phyloP scores from a whole-genome alignment of 2,329 filamentous ascomycete species.

The Alternaria panax region DNA sequence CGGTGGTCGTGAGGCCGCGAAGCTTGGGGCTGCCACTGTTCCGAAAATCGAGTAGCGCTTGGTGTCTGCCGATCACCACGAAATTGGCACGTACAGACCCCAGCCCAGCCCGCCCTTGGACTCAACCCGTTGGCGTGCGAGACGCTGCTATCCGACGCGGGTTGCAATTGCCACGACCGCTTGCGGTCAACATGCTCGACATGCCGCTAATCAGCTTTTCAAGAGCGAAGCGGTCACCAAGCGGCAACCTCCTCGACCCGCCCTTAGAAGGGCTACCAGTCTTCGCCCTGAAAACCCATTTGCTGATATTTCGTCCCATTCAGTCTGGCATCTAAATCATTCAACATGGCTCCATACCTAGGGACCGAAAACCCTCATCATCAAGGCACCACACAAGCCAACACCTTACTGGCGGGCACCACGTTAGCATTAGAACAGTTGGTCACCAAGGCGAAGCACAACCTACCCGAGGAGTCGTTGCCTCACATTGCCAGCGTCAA shows the following conservation, averaged over 20 bases:
- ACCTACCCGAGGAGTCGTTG: constrained; percentile 46
- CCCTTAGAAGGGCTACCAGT: constrained; percentile 4
- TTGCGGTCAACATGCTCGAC: constrained; percentile 10
- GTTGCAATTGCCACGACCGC: constrained; percentile 25
- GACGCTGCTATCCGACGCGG: constrained; percentile 18
- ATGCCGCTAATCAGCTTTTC: constrained; percentile 29
- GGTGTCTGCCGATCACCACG: constrained; percentile 17
- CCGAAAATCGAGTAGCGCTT: constrained; percentile 11
- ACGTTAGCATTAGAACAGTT: constrained; percentile 43
- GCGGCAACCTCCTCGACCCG: constrained; percentile 13
- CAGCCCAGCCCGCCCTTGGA: constrained; percentile 7
- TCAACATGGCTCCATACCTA: constrained; percentile 40
- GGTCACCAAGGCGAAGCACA: constrained; percentile 39
- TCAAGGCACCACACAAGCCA: constrained; percentile 22
- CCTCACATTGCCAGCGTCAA: constrained; percentile 38
- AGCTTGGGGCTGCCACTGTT: constrained; percentile 9
- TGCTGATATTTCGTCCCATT: constrained; percentile 5
- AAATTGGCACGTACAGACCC: constrained; percentile 4
- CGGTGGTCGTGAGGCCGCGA: neutral
- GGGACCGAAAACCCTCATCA: constrained; percentile 22
- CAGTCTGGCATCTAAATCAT: neutral
- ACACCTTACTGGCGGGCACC: constrained; percentile 46
- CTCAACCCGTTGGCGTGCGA: constrained; percentile 19
- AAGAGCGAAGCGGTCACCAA: constrained; percentile 19
- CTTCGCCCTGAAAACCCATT: constrained; percentile 6